Evolutionary conservation across 768 basidiomycete genomes (phyloP), one percentile per base, ranked within the genome.

Genomic region (Candolleomyces aberdarensis): DNA sequence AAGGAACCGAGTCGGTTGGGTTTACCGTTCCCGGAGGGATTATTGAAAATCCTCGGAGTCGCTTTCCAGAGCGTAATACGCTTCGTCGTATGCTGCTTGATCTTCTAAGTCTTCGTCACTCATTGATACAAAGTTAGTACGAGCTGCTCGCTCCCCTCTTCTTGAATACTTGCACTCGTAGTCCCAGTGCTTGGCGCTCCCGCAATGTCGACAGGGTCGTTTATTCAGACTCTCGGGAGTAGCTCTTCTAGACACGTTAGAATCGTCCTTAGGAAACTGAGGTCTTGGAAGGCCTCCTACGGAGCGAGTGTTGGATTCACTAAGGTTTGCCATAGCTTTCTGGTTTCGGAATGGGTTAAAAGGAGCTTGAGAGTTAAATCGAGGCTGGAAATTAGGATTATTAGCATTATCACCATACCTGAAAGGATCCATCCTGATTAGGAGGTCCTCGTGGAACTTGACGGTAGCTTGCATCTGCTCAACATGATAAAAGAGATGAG

Each of bases 121-220:
- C 6, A 48, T 20, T 1, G 7, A 22, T 5, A 62, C 64, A 3
- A 65, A 22, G 32, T 73, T 70, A 10, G 58, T 66, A 26, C 71
- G 62, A 2, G 66, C 72, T 57, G 40, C 15, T 40, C 41, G 50
- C 10, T 59, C 50, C 26, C 57, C 63, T 48, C 60, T 62, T 13
- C 40, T 22, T 14, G 71, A 52, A 59, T 76, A 60, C 22, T 67
- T 70, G 59, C 76, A 36, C 6, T 36, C 36, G 36, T 36, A 36
- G 36, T 36, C 36, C 36, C 36, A 36, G 36, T 36, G 36, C 75
- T 11, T 76, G 72, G 1, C 60, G 46, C 52, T 76, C 71, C 76
- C 71, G 59, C 75, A 72, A 56, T 76, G 72, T 9, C 71, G 41
- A 50, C 74, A 75, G 0, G 75, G 74, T 26, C 75, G 41, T 5